Evolutionary conservation across 805 yeast genomes (phyloP).

Genomic region (Yamadazyma endophytica): DNA sequence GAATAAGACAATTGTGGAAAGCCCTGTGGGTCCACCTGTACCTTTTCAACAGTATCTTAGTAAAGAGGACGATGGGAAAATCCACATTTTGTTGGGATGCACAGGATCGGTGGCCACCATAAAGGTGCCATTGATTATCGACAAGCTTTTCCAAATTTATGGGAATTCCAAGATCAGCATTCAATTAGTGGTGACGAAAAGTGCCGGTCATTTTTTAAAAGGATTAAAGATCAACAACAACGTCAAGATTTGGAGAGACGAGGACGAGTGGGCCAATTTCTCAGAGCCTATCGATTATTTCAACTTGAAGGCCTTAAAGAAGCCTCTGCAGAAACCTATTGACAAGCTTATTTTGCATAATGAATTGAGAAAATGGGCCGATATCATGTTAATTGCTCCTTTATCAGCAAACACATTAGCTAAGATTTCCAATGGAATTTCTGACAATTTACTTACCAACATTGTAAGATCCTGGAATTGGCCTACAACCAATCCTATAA

Average conservation of each 20-base stretch:
- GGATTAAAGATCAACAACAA: slow-evolving; percentile 63
- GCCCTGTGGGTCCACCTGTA: slow-evolving; percentile 60
- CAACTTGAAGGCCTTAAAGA: slow-evolving; percentile 11
- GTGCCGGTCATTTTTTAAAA: slow-evolving; percentile 66
- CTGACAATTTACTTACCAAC: slow-evolving; percentile 41
- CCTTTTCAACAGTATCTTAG: slow-evolving; percentile 72
- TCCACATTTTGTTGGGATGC: slow-evolving; percentile 86
- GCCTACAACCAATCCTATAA: slow-evolving; percentile 2
- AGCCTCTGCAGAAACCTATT: slow-evolving; percentile 27
- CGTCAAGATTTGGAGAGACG: slow-evolving; percentile 86
- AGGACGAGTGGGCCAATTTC: slow-evolving; percentile 79
- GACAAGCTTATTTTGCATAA: slow-evolving; percentile 39
- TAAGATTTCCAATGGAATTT: slow-evolving; percentile 40
- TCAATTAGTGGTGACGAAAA: slow-evolving; percentile 77
- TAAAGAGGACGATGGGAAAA: slow-evolving; percentile 75
- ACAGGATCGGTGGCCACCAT: slow-evolving; percentile 97
- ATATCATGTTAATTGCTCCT: slow-evolving; percentile 43
- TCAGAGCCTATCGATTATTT: slow-evolving; percentile 18
- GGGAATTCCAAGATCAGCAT: slow-evolving; percentile 67
- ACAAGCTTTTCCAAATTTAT: slow-evolving; percentile 76
- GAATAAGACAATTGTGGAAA: slow-evolving; percentile 51
- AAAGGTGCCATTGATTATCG: slow-evolving; percentile 85
- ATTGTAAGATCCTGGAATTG: slow-evolving; percentile 40
- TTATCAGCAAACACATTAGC: slow-evolving; percentile 44
- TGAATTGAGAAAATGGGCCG: slow-evolving; percentile 46